Evolutionary conservation across 257 asterid genomes (phyloP), one percentile per base, ranked within the genome.

Genomic region (Nicotiana tabacum): DNA sequence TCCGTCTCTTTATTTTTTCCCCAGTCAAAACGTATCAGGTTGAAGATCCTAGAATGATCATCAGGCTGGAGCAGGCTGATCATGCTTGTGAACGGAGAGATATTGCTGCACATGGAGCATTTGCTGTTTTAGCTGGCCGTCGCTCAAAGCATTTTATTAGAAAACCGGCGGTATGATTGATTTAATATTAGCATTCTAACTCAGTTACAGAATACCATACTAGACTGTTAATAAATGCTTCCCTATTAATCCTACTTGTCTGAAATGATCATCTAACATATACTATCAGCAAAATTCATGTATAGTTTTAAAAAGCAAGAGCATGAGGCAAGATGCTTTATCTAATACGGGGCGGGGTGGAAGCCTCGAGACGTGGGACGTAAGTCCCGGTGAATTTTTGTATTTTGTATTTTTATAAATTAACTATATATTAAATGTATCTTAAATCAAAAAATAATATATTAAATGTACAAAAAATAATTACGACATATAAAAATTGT

Each of bases 11-110:
- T 46, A 76, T 76, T 76, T 74, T 76, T 27, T 76, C 53, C 53
- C 53, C 80, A 95, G 98, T 88, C 81, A 85, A 67, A 82, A 86
- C 55, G 68, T 91, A 88, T 84, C 88, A 88, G 76, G 87, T 64
- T 51, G 90, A 87, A 77, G 91, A 88, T 68, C 81, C 88, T 86
- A 90, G 87, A 85, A 87, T 88, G 80, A 88, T 95, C 83, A 85
- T 93, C 39, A 92, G 97, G 90, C 86, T 95, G 87, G 99, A 95
- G 93, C 97, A 92, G 89, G 90, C 91, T 72, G 93, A 90, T 69
- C 77, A 84, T 81, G 89, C 95, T 77, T 85, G 81, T 83, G 83
- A 84, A 77, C 97, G 86, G 85, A 89, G 99, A 87, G 82, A 81
- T 53, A 85, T 95, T 82, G 87, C 90, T 33, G 88, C 85, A 43